Base-by-base conservation (phyloP, 768 basidiomycete genomes). In the Phaffia australis region DNA sequence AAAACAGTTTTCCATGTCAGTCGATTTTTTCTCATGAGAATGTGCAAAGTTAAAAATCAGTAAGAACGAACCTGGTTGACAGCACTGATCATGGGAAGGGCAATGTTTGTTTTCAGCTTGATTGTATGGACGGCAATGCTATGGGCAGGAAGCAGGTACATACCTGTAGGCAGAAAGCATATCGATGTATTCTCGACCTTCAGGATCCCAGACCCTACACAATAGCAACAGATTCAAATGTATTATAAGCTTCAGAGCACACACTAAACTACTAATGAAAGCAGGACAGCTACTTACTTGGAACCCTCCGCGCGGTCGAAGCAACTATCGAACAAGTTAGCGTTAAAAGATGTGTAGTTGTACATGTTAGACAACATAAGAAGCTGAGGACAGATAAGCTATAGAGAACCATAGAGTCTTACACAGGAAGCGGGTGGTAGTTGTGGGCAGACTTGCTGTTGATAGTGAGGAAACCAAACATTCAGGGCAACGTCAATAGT, bases 121-220 rank as follows among this genome's bases (percentile, higher is more conserved):
- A 21, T 21, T n/a, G 29, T 2, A 46, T 19, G 3, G 56, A 21
- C 6, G 25, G 50, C 21, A 29, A 49, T 47, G 27, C 25, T 7
- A 3, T 46, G 56, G 23, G 51, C 58, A 27, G 46, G 27, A 19
- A 32, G 32, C 21, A 61, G 25, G 21, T 21, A 79, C 86, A 79
- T 75, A 93, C 89, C 89, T 93, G 79, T 98, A 98, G 32, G 95
- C 95, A 55, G 89, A 89, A 23, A 99, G 81, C 89, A 97, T 95
- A 74, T 99, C 95, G 69, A 97, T 91, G 78, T 95, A 99, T 74
- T 92, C 87, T 60, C 83, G 86, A 70, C 92, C 93, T 81, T 94
- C 92, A 3, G 87, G 88, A 75, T 95, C 93, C 88, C 89, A 94
- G 75, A 91, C 89, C 71, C 83, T 84, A 60, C 60, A 59, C 66